Percentiles rank a stretch among this genome's conserved stretches.
These are phyloP conservation scores for Plasmodium ovale DNA, from an alignment of 169 alveolate species.

Conservation along the genomic window DNA sequence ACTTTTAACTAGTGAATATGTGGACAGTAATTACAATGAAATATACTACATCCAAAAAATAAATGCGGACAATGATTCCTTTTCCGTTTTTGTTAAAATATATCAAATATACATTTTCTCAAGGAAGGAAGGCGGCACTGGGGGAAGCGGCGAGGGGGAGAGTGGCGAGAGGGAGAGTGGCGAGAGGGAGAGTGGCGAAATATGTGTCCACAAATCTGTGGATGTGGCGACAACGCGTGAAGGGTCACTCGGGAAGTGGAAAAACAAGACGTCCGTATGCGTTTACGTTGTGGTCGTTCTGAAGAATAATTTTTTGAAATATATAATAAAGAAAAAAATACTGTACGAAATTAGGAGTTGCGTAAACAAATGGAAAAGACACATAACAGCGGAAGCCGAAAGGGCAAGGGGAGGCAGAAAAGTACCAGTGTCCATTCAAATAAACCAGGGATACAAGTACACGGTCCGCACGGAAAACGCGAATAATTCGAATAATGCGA, in stretches of 20 bases:
- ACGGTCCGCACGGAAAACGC: no score
- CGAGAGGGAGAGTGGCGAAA: neutral
- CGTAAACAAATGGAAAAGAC: conserved; percentile 29
- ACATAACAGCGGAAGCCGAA: conserved; percentile 16
- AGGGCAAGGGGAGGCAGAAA: neutral
- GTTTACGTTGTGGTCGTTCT: conserved; percentile 23
- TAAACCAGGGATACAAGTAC: neutral
- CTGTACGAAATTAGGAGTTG: conserved; percentile 20
- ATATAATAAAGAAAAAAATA: conserved; percentile 48
- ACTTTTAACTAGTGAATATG: conserved; percentile 24
- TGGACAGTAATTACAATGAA: conserved; percentile 42
- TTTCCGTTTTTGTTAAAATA: conserved; percentile 31
- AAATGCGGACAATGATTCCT: conserved; percentile 32
- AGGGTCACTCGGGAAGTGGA: neutral
- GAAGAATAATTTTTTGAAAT: conserved; percentile 23
- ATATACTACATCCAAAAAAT: conserved; percentile 53
- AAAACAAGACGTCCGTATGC: conserved; percentile 20
- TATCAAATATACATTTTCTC: conserved; percentile 68
- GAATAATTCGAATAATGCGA: no score
- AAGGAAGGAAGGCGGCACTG: neutral
- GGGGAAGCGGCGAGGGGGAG: neutral
- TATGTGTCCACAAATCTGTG: no score
- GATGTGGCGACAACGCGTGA: neutral
- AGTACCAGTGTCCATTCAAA: conserved; percentile 5
- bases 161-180: neutral